Percentiles rank a stretch among this genome's conserved stretches.
Evolutionary conservation across 495 filamentous ascomycete species (phyloP).

Genomic region (Venustampulla echinocandica): DNA sequence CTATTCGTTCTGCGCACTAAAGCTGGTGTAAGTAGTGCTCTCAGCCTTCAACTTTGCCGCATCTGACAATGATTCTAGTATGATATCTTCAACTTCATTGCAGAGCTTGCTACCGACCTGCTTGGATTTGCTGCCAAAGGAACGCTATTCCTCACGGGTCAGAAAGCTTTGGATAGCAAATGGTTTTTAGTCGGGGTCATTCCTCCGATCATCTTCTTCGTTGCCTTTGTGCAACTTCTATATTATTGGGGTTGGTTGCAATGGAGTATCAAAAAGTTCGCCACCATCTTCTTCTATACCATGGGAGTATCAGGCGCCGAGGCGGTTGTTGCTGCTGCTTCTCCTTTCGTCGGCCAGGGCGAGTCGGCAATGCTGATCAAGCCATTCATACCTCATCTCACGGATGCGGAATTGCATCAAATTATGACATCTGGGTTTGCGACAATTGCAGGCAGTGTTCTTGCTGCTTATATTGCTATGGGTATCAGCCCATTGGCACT

Average conservation of each 20-base stretch:
- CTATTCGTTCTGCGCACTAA: constrained; percentile 76
- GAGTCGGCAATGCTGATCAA: constrained; percentile 89
- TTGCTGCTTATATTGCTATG: constrained; percentile 72
- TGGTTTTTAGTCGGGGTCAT: constrained; percentile 70
- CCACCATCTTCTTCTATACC: constrained; percentile 82
- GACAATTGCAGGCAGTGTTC: constrained; percentile 60
- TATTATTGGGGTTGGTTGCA: constrained; percentile 73
- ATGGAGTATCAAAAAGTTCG: constrained; percentile 81
- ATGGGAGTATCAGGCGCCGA: constrained; percentile 89
- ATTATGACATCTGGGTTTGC: constrained; percentile 71
- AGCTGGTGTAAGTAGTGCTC: constrained; percentile 40
- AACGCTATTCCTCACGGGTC: constrained; percentile 59
- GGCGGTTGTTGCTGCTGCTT: constrained; percentile 86
- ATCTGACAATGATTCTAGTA: constrained; percentile 24
- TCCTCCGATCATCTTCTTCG: constrained; percentile 88
- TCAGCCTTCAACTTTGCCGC: neutral
- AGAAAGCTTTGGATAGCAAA: constrained; percentile 13
- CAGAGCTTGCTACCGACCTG: constrained; percentile 55
- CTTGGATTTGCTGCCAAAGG: constrained; percentile 65
- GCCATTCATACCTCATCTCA: constrained; percentile 76
- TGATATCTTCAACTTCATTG: constrained; percentile 87
- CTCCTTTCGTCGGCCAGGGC: constrained; percentile 89
- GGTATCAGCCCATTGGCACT: constrained; percentile 76
- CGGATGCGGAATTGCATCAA: constrained; percentile 79
- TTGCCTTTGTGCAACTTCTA: constrained; percentile 72